These are phyloP conservation scores for Cynara cardunculus DNA, from an alignment of 129 eudicot genomes.

Conservation along the genomic window DNA sequence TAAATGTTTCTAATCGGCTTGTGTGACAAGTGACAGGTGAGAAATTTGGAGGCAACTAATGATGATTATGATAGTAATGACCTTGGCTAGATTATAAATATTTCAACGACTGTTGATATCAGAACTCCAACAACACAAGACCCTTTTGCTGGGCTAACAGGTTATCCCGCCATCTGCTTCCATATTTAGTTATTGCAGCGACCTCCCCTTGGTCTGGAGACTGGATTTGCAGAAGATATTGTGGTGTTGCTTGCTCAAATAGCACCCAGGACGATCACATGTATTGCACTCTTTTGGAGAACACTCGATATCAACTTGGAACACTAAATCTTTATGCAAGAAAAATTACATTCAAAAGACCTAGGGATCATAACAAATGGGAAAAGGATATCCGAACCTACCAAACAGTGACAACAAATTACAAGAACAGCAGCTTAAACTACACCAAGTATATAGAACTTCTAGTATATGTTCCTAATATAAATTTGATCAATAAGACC, in stretches of 20 bases:
- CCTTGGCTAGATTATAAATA: neutral
- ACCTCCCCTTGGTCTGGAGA: neutral
- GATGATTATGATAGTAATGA: conserved; percentile 3
- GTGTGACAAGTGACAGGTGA: neutral
- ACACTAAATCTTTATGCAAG: conserved; percentile 13
- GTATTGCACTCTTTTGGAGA: neutral
- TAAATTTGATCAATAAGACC: conserved; percentile 12
- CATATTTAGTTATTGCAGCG: neutral
- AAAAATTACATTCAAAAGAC: conserved; percentile 13
- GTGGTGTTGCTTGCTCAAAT: neutral
- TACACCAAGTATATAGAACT: neutral
- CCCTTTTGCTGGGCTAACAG: too few relatives aligned
- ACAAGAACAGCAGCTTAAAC: conserved; percentile 10
- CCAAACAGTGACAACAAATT: conserved; percentile 3
- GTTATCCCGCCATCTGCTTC: neutral
- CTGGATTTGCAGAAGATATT: neutral
- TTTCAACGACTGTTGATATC: neutral
- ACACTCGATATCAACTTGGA: neutral
- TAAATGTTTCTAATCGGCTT: neutral
- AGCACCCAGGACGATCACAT: neutral
- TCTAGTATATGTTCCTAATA: neutral
- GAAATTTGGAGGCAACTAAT: neutral
- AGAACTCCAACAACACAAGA: neutral
- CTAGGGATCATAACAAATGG: neutral
- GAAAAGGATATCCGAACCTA: neutral